Conservation (phyloP, 73 alveolate species). For the Paramecium sonneborni region DNA sequence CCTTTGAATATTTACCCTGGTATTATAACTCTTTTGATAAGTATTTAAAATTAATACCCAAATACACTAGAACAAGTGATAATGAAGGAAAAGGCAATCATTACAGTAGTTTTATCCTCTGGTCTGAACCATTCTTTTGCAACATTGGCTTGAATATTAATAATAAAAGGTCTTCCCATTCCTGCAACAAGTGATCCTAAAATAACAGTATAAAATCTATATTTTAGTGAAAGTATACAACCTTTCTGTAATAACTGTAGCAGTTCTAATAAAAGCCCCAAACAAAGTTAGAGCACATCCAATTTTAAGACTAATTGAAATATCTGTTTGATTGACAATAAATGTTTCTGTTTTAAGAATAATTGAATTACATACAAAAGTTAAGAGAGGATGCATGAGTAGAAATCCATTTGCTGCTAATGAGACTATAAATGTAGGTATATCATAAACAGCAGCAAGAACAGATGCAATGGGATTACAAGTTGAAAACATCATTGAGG, state of each 20-base stretch:
- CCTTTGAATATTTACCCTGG: conserved; percentile 51
- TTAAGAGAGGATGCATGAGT: conserved; percentile 23
- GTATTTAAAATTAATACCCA: background rate
- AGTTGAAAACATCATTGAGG: conserved; percentile 52
- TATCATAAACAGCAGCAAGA: background rate
- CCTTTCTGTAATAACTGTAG: conserved; percentile 1
- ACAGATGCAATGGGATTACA: conserved; percentile 46
- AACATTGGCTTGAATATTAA: conserved; percentile 50
- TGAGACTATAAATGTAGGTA: conserved; percentile 17
- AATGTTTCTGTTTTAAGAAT: conserved; percentile 14
- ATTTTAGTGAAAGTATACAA: background rate
- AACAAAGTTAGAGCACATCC: conserved; percentile 37
- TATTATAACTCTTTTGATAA: background rate
- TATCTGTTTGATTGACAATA: conserved; percentile 11
- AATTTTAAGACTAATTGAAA: conserved; percentile 27
- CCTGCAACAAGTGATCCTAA: conserved; percentile 49
- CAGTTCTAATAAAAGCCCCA: background rate
- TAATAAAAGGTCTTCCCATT: conserved; percentile 42
- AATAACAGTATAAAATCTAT: conserved; percentile 26
- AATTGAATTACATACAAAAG: conserved; percentile 1
- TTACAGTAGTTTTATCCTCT: conserved; percentile 40
- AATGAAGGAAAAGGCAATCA: conserved; percentile 34
- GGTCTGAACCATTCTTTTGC: conserved; percentile 59
- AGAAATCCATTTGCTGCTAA: conserved; percentile 52
- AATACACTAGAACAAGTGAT: conserved; percentile 44